A percentile compares a stretch with the other conserved stretches of the same genome.
phyloP scores from a whole-genome alignment of 345 rosid species.

The Raphanus raphanistrum region DNA sequence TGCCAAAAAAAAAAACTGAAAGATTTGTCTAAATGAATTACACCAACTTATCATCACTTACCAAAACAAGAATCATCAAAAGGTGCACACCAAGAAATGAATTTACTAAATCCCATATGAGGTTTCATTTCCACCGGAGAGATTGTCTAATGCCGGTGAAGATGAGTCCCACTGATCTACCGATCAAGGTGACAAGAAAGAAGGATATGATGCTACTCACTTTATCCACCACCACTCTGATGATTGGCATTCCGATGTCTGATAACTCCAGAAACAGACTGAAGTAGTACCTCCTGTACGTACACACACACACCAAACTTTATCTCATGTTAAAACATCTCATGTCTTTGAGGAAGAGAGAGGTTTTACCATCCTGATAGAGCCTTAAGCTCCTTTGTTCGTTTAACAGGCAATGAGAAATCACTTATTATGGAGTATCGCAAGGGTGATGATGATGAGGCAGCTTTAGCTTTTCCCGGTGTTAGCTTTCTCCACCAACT shows the following conservation, averaged over 20 bases:
- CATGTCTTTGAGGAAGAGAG: conserved; percentile 34
- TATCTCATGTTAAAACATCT: no score
- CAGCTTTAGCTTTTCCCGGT: conserved; percentile 41
- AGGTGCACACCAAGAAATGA: conserved; percentile 24
- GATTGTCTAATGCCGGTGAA: conserved; percentile 94
- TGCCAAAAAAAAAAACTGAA: conserved; percentile 5
- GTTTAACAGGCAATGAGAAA: conserved; percentile 70
- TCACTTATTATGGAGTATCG: conserved; percentile 49
- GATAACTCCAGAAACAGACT: conserved; percentile 82
- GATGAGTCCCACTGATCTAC: conserved; percentile 85
- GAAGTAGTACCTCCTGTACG: conserved; percentile 82
- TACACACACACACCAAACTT: no score
- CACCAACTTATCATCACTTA: conserved; percentile 18
- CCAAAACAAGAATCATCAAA: conserved; percentile 28
- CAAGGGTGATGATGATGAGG: conserved; percentile 42
- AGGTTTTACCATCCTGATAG: conserved; percentile 77
- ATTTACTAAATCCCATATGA: conserved; percentile 15
- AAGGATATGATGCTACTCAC: conserved; percentile 78
- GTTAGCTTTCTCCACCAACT: conserved; percentile 72
- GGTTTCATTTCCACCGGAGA: conserved; percentile 75
- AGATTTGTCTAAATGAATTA: background rate
- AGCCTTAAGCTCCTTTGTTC: conserved; percentile 85
- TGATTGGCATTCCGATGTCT: conserved; percentile 74
- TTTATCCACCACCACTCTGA: conserved; percentile 63
- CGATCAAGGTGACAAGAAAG: conserved; percentile 81